These are phyloP conservation scores for Senna siamea DNA, from an alignment of 306 rosid genomes.

Conservation along the genomic window DNA sequence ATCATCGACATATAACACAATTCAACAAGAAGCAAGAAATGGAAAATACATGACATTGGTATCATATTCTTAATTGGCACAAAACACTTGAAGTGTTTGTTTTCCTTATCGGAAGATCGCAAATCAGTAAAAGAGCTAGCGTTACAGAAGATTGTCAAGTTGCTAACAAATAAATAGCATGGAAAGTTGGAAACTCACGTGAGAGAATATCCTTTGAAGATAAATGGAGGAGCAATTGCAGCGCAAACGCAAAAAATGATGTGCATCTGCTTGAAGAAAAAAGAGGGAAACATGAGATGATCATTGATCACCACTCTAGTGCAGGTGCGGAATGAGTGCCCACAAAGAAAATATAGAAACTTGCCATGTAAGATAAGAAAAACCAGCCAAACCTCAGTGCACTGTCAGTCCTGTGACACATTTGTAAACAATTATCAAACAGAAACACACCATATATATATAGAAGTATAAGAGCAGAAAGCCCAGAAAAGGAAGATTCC, in stretches of 20 bases:
- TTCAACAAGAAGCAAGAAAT: too few relatives aligned
- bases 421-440: conserved; percentile 22
- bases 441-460: background rate
- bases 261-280: conserved; percentile 62
- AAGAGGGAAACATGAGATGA: conserved; percentile 28
- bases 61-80: too few relatives aligned
- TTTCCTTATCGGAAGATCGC: too few relatives aligned
- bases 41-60: too few relatives aligned
- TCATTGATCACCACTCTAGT: background rate
- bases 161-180: too few relatives aligned
- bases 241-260: conserved; percentile 70
- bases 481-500: too few relatives aligned
- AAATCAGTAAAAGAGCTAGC: too few relatives aligned
- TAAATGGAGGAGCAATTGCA: conserved; percentile 85
- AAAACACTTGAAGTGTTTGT: too few relatives aligned
- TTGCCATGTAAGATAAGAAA: conserved; percentile 72
- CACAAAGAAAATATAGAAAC: conserved; percentile 27
- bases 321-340: conserved; percentile 26
- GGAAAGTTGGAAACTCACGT: conserved; percentile 64
- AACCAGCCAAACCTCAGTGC: conserved; percentile 90
- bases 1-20: too few relatives aligned
- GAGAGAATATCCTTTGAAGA: conserved; percentile 78
- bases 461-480: too few relatives aligned
- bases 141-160: too few relatives aligned
- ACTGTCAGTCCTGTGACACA: conserved; percentile 79